Base-by-base conservation (phyloP, 2,329 filamentous ascomycete species). In the Xylariales sp. region DNA sequence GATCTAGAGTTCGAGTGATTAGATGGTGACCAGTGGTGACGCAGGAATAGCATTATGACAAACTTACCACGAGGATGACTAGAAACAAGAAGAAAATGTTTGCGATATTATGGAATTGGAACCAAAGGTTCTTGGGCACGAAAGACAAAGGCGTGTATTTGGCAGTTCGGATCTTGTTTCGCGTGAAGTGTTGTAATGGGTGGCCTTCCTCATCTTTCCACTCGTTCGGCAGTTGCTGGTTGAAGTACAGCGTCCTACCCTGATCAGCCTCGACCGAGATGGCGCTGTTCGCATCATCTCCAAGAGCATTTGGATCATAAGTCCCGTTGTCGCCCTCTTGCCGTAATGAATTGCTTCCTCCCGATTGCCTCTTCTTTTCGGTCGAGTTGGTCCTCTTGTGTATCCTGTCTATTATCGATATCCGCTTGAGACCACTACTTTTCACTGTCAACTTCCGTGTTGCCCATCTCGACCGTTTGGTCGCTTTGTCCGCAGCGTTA, bases 21-120 rank as follows among this genome's bases (percentile, higher is more conserved):
- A 50, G 40, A 43, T 29, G 18, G 20, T 27, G 8, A 8, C 24
- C n/a, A 29, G n/a, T n/a, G n/a, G n/a, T n/a, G n/a, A n/a, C n/a
- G 22, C 22, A 42, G 31, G 20, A 24, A 37, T n/a, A 16, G 43
- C 11, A 16, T 27, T 32, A 36, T 61, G 6, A 24, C 39, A 31
- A 42, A 76, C 90, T 74, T 83, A 97, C 93, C 57, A 84, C 83
- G 46, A 98, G 77, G 59, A 98, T 95, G 60, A 96, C 90, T 55
- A 91, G 78, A 68, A 97, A 96, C 53, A 97, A 73, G 76, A 98
- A 98, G 69, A 97, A 98, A 40, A 97, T 84, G 64, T 98, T 98
- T 59, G 93, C 93, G 56, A 98, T 85, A 59, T 97, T 97, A 67
- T 98, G 91, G 60, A 98, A 97, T 65, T 98, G 94, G 51, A 95